Percentiles rank a stretch among this genome's conserved stretches.
Conservation (phyloP, 257 asterid species). For the Solanum microdontum region DNA sequence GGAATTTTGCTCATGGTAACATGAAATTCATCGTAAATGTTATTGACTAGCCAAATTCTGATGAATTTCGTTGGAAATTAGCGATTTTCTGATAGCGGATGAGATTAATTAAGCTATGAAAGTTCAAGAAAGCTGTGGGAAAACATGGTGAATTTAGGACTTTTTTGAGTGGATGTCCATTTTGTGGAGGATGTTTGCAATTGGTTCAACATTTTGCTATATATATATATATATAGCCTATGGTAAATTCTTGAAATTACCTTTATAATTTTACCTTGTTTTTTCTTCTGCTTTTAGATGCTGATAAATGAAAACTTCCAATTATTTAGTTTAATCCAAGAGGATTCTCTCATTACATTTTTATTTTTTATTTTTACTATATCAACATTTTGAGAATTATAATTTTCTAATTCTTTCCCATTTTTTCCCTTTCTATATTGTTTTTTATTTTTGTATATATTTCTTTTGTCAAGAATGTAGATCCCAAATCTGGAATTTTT, state of each 20-base stretch:
- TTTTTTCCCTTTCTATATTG: background rate
- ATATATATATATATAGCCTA: background rate
- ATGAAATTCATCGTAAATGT: background rate
- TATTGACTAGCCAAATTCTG: background rate
- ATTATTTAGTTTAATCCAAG: background rate
- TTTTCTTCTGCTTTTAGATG: background rate
- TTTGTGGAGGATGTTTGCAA: background rate
- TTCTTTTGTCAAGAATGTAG: background rate
- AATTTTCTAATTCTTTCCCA: background rate
- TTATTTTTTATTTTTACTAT: background rate
- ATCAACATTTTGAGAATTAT: background rate
- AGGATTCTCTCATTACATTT: background rate
- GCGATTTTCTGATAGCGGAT: background rate
- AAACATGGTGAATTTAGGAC: constrained; percentile 43
- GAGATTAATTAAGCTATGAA: background rate
- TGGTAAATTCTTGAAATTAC: background rate
- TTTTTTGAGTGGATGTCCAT: background rate
- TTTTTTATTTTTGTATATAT: background rate
- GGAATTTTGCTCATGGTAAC: background rate
- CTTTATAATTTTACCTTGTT: background rate
- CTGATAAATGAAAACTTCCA: background rate
- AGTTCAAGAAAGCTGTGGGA: constrained; percentile 61
- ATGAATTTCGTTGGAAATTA: background rate
- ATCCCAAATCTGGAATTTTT: background rate
- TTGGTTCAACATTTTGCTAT: background rate